A percentile compares a stretch with the other conserved stretches of the same genome.
Evolutionary conservation across 2,329 filamentous ascomycete species (phyloP).

Genomic region (Pestalotiopsis sp.): DNA sequence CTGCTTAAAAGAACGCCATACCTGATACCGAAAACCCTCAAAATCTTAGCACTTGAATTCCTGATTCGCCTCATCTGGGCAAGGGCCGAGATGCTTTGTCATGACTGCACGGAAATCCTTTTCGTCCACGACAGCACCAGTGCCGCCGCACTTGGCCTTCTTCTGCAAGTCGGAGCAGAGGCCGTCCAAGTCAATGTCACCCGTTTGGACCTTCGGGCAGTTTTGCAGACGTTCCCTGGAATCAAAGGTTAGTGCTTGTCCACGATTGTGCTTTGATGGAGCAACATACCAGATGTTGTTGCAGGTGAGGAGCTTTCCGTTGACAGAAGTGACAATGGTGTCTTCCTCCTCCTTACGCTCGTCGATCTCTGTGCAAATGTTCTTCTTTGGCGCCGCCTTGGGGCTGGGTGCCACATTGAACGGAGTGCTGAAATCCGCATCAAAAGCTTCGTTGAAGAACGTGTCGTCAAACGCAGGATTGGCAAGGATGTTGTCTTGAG

Average conservation of each 20-base stretch:
- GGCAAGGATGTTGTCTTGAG: slow-evolving; percentile 77
- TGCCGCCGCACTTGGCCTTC: slow-evolving; percentile 94
- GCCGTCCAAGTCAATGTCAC: slow-evolving; percentile 91
- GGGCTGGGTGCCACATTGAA: slow-evolving; percentile 65
- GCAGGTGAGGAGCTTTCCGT: slow-evolving; percentile 73
- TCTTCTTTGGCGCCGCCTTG: slow-evolving; percentile 47
- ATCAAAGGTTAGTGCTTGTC: slow-evolving; percentile 41
- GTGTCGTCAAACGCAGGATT: slow-evolving; percentile 71
- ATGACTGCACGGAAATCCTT: slow-evolving; percentile 84
- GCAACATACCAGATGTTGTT: slow-evolving; percentile 86
- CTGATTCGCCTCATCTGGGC: background rate
- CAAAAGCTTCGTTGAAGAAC: slow-evolving; percentile 76
- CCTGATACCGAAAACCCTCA: background rate
- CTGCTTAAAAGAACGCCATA: slow-evolving; percentile 6
- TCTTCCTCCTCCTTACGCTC: slow-evolving; percentile 70
- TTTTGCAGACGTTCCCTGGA: slow-evolving; percentile 85
- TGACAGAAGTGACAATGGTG: slow-evolving; percentile 63
- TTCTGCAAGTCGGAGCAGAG: slow-evolving; percentile 91
- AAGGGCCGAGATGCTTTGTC: slow-evolving; percentile 58
- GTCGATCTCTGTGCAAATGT: slow-evolving; percentile 79
- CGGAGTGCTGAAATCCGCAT: slow-evolving; percentile 78
- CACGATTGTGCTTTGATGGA: background rate
- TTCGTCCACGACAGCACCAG: slow-evolving; percentile 85
- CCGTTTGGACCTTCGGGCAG: slow-evolving; percentile 84
- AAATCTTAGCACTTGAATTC: background rate